Conservation (phyloP, 768 basidiomycete genomes). For the Brasilioporus rufonigricans region DNA sequence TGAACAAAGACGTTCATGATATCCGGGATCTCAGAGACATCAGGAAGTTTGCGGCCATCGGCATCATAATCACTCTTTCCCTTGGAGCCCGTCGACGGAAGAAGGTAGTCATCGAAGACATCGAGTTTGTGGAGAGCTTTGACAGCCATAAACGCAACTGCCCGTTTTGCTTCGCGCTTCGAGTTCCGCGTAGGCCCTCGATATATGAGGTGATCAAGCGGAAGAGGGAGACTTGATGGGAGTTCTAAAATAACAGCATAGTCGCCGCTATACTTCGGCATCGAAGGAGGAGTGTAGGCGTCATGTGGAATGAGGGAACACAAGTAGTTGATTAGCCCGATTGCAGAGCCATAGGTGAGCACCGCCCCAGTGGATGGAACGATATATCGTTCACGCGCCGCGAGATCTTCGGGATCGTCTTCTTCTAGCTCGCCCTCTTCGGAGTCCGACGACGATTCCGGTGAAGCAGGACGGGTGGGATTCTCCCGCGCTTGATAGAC, state of each 20-base stretch:
- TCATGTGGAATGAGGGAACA: slow-evolving; percentile 78
- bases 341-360: slow-evolving; percentile 74
- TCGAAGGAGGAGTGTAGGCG: slow-evolving; percentile 56
- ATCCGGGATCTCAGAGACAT: slow-evolving; percentile 46
- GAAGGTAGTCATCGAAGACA: slow-evolving; percentile 79
- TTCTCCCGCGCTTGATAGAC: slow-evolving; percentile 56
- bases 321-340: slow-evolving; percentile 69
- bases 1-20: slow-evolving; percentile 59
- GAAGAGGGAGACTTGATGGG: slow-evolving; percentile 64
- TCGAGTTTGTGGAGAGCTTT: slow-evolving; percentile 64
- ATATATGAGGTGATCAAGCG: slow-evolving; percentile 51
- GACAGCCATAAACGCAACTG: slow-evolving; percentile 78
- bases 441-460: slow-evolving; percentile 25
- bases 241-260: slow-evolving; percentile 59
- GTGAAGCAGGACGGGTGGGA: slow-evolving; percentile 29
- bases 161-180: slow-evolving; percentile 81
- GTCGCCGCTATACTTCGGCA: slow-evolving; percentile 61
- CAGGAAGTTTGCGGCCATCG: slow-evolving; percentile 45
- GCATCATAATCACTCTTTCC: slow-evolving; percentile 51
- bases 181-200: slow-evolving; percentile 58
- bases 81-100: slow-evolving; percentile 59
- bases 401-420: slow-evolving; percentile 55
- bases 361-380: slow-evolving; percentile 72
- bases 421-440: slow-evolving; percentile 39
- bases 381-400: slow-evolving; percentile 69